phyloP scores from a whole-genome alignment of 2,329 filamentous ascomycete genomes.

The Volutella citrinella region DNA sequence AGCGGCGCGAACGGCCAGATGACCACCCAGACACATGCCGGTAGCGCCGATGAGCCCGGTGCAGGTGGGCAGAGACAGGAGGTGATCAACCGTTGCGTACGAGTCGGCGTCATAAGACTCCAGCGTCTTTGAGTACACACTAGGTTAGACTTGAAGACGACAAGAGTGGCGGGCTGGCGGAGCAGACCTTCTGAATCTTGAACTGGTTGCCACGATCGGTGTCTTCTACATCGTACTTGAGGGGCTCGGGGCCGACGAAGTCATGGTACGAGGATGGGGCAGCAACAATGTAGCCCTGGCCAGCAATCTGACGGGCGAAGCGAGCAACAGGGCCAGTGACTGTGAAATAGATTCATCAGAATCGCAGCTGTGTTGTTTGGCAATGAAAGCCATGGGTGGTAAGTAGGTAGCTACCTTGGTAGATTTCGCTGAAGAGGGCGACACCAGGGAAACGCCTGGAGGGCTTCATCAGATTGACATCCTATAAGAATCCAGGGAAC shows the following conservation, averaged over 20 bases:
- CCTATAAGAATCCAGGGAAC: too few species aligned
- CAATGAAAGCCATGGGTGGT: neutral
- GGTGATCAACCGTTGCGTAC: constrained; percentile 62
- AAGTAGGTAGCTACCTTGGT: constrained; percentile 66
- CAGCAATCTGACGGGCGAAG: constrained; percentile 87
- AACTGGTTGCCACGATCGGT: constrained; percentile 85
- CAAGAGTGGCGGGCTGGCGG: neutral
- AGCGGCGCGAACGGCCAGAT: constrained; percentile 65
- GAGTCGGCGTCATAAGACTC: constrained; percentile 84
- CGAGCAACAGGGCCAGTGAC: constrained; percentile 88
- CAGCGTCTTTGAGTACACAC: constrained; percentile 55
- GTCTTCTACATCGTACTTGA: constrained; percentile 83
- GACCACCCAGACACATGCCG: constrained; percentile 92
- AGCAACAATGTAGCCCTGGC: constrained; percentile 89
- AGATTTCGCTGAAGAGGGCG: constrained; percentile 89
- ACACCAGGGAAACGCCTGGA: constrained; percentile 78
- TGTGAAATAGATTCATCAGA: constrained; percentile 29
- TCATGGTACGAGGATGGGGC: constrained; percentile 92
- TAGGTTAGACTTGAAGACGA: constrained; percentile 3
- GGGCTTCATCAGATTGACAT: too few species aligned
- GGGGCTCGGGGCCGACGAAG: constrained; percentile 78
- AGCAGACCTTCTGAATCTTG: constrained; percentile 72
- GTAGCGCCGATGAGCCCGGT: constrained; percentile 76
- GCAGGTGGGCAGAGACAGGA: constrained; percentile 72
- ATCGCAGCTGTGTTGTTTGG: neutral